Evolutionary conservation across 1,139 yeast genomes (phyloP).

Genomic region (Yamadazyma trypodendri): DNA sequence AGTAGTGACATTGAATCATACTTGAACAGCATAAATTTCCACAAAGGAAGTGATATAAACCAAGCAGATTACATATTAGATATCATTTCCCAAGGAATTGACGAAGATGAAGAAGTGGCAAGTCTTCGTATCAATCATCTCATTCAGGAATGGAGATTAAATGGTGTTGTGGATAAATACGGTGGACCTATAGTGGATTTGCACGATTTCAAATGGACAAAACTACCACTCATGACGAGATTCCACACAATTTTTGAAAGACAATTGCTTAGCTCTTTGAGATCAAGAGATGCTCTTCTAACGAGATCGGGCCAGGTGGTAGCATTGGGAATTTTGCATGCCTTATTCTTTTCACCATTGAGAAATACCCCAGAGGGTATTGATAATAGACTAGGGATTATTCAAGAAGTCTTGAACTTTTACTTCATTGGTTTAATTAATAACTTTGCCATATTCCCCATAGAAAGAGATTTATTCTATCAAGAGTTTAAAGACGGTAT

Average conservation of each 20-base stretch:
- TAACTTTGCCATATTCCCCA: conserved; percentile 72
- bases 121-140: conserved; percentile 34
- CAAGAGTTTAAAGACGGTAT: conserved; percentile 77
- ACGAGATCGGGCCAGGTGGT: conserved; percentile 69
- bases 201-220: conserved; percentile 18
- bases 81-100: conserved; percentile 52
- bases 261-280: conserved; percentile 46
- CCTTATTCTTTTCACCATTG: conserved; percentile 72
- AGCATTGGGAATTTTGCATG: conserved; percentile 63
- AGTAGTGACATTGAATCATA: conserved; percentile 44
- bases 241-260: conserved; percentile 32
- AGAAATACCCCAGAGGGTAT: conserved; percentile 58
- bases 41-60: conserved; percentile 59
- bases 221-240: conserved; percentile 24
- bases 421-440: conserved; percentile 80
- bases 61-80: conserved; percentile 76
- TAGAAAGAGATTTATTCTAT: conserved; percentile 71
- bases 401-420: conserved; percentile 70
- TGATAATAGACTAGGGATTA: conserved; percentile 65
- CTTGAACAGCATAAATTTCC: conserved; percentile 41
- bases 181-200: conserved; percentile 18
- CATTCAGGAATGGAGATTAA: conserved; percentile 35
- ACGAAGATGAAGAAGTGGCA: conserved; percentile 30
- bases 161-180: neutral
- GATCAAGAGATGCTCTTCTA: conserved; percentile 62